Conservation (phyloP, 179 eudicot genomes). For the Carnegiea gigantea region DNA sequence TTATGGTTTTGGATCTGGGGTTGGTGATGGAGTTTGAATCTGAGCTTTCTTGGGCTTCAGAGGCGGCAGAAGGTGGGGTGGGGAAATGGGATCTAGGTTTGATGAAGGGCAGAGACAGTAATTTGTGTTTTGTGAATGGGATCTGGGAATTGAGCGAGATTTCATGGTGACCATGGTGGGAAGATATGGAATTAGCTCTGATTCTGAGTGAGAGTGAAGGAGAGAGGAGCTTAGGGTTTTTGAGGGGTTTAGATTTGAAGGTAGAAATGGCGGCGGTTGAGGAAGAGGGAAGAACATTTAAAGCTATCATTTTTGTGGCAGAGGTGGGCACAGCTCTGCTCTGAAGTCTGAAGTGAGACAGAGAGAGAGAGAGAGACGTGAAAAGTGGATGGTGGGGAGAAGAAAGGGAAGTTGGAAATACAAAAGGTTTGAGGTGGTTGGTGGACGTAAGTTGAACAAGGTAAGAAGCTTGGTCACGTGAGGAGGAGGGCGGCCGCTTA, state of each 20-base stretch:
- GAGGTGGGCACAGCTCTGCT: background rate
- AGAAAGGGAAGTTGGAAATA: background rate
- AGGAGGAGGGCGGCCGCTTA: background rate
- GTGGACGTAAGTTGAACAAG: background rate
- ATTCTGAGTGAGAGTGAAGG: slow-evolving; percentile 24
- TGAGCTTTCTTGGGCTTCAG: slow-evolving; percentile 37
- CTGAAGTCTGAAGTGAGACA: background rate
- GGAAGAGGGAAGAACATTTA: slow-evolving; percentile 46
- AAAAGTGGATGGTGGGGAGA: slow-evolving; percentile 1
- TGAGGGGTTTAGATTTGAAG: slow-evolving; percentile 40
- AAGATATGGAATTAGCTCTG: slow-evolving; percentile 12
- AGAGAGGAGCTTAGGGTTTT: slow-evolving; percentile 32
- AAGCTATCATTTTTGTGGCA: slow-evolving; percentile 46
- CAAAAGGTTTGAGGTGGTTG: background rate
- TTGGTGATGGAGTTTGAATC: slow-evolving; percentile 12
- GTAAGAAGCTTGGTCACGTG: slow-evolving; percentile 11
- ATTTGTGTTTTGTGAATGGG: slow-evolving; percentile 31
- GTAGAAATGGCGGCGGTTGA: slow-evolving; percentile 25
- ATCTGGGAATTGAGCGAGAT: slow-evolving; percentile 19
- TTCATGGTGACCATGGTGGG: background rate
- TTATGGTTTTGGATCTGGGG: slow-evolving; percentile 41
- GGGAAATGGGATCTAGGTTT: slow-evolving; percentile 30
- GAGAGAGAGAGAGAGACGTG: slow-evolving; percentile 19
- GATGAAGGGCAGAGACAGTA: slow-evolving; percentile 17
- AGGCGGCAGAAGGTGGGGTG: slow-evolving; percentile 38